Evolutionary conservation across 805 yeast genomes (phyloP).

Genomic region (Saccharomyces kudriavzevii): DNA sequence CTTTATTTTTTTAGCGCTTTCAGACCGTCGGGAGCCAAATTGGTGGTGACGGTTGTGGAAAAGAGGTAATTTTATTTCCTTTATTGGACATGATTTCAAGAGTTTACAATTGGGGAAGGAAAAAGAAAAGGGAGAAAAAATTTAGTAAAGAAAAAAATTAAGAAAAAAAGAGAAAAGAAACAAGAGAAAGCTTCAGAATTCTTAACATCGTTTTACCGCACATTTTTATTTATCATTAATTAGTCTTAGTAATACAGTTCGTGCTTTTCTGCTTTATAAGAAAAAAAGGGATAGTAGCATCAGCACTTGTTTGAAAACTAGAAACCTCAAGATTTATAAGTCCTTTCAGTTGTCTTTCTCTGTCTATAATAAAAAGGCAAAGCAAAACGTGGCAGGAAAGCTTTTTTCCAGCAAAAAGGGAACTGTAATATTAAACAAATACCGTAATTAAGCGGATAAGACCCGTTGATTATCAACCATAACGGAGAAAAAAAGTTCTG

Average conservation of each 20-base stretch:
- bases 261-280: background rate
- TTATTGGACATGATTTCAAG: background rate
- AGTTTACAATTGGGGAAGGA: background rate
- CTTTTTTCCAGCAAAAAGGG: background rate
- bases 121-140: background rate
- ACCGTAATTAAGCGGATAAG: background rate
- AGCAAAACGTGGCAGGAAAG: background rate
- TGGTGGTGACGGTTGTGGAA: background rate
- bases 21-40: background rate
- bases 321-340: background rate
- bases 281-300: background rate
- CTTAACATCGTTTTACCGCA: background rate
- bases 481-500: background rate
- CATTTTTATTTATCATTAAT: background rate
- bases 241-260: background rate
- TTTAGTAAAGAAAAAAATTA: background rate
- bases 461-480: background rate
- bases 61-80: background rate
- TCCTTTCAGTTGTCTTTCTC: background rate
- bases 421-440: background rate
- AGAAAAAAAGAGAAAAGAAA: background rate
- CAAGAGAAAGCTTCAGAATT: background rate
- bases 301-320: background rate
- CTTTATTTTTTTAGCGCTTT: background rate
- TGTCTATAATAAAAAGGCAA: background rate